Conservation (phyloP, 257 asterid species). For the Lantana camara region DNA sequence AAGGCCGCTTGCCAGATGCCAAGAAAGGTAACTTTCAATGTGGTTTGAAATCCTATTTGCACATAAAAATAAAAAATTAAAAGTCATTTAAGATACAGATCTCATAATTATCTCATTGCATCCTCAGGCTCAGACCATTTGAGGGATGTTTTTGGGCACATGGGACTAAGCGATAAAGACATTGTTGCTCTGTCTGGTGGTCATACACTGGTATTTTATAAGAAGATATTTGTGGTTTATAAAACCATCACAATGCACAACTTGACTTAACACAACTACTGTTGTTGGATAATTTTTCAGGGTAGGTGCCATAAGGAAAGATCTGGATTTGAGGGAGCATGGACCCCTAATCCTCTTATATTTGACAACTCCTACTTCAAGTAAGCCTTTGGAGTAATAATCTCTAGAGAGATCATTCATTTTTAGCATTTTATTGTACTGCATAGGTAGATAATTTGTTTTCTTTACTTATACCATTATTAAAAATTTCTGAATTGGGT, state of each 20-base stretch:
- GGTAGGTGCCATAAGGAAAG: slow-evolving; percentile 61
- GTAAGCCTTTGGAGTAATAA: slow-evolving; percentile 26
- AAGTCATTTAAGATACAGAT: background rate
- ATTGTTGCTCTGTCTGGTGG: slow-evolving; percentile 60
- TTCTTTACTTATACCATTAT: background rate
- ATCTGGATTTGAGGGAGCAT: slow-evolving; percentile 58
- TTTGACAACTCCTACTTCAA: slow-evolving; percentile 58
- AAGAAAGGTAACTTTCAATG: slow-evolving; percentile 37
- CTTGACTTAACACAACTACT: background rate
- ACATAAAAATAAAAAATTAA: background rate
- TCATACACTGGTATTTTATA: slow-evolving; percentile 46
- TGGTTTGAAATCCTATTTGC: background rate
- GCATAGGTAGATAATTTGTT: background rate
- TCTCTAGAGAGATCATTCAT: background rate
- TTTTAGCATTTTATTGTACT: background rate
- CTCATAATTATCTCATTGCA: background rate
- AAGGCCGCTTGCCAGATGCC: slow-evolving; percentile 61
- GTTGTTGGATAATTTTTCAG: slow-evolving; percentile 25
- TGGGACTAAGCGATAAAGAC: slow-evolving; percentile 56
- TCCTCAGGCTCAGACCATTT: slow-evolving; percentile 48
- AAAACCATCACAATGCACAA: background rate
- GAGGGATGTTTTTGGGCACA: slow-evolving; percentile 56
- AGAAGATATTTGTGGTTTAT: background rate
- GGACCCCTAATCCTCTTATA: slow-evolving; percentile 59
- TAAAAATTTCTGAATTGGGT: background rate